Evolutionary conservation across 208 protist genomes (phyloP), one percentile per base, ranked within the genome.

Genomic region (Angomonas ambiguus): DNA sequence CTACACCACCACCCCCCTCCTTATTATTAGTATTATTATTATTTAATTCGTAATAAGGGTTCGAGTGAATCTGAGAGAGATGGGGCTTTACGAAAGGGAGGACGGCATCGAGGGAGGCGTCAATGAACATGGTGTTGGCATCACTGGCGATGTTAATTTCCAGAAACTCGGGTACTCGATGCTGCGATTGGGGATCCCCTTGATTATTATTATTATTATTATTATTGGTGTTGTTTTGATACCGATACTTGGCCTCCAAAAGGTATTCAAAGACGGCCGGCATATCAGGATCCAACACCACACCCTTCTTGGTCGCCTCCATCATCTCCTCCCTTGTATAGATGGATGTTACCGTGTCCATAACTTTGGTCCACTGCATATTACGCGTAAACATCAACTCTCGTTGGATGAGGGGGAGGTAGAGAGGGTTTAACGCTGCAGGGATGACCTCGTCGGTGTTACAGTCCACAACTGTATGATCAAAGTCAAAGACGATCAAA

Each of bases 401-500:
- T 16, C 31, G 25, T 61, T 79, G 73, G 53, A 71, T 48, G 0
- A 77, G 74, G n/a, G 51, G 42, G 22, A 81, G 80, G 34, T 85
- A 82, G 38, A 16, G 38, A 45, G 38, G 38, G 38, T 16, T 45
- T 11, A 95, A 72, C 18, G 67, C 56, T 2, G 58, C 16, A 1
- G 87, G 87, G 42, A 95, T 86, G 25, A 85, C 90, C 48, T 77
- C 77, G 76, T 95, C 90, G 3, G 78, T 93, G 75, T 95, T 95
- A 73, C 81, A 91, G 62, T 95, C 73, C 11, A 93, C 81, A 20
- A 95, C 58, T 1, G 90, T 95, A 83, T 93, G 74, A 62, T 95
- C 90, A 56, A 95, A 95, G 78, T 95, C 90, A 68, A 95, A 93
- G n/a, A 95, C 87, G 0, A 93, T 71, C 11, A 95, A 80, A 65